Percentiles rank a stretch among this genome's conserved stretches.
phyloP scores from a whole-genome alignment of 352 stramenopile genomes.

The Bremia lactucae region DNA sequence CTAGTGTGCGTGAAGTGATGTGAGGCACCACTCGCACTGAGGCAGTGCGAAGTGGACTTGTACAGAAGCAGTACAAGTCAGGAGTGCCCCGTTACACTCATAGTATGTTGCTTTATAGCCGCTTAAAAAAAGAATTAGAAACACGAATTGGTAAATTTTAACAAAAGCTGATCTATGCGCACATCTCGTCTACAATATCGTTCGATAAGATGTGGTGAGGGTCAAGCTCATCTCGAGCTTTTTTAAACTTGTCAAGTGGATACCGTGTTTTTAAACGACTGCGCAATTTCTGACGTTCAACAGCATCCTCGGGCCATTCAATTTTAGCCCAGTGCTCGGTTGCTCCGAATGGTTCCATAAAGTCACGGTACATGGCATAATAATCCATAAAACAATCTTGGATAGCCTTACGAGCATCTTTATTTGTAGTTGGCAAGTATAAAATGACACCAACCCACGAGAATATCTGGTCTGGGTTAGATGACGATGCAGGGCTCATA shows the following conservation, averaged over 20 bases:
- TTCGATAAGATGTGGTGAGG: constrained; percentile 90
- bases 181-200: constrained; percentile 77
- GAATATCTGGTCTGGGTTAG: constrained; percentile 62
- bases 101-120: too few relatives aligned
- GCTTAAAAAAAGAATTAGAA: too few relatives aligned
- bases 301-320: constrained; percentile 65
- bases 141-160: too few relatives aligned
- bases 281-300: constrained; percentile 42
- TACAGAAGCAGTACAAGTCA: too few relatives aligned
- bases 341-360: constrained; percentile 83
- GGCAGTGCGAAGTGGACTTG: too few relatives aligned
- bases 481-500: constrained; percentile 88
- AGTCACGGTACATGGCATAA: constrained; percentile 78
- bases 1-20: too few relatives aligned
- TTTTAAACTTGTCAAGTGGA: constrained; percentile 86
- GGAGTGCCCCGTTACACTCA: too few relatives aligned
- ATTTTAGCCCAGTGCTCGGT: constrained; percentile 97
- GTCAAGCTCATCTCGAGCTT: constrained; percentile 82
- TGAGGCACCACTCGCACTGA: too few relatives aligned
- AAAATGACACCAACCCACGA: constrained; percentile 98
- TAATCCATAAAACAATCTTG: constrained; percentile 90
- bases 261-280: constrained; percentile 72
- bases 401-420: constrained; percentile 57
- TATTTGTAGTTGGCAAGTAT: constrained; percentile 85
- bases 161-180: too few relatives aligned